Evolutionary conservation across 1,284 basidiomycete species (phyloP), one percentile per base, ranked within the genome.

Genomic region (Jaminaea rosea): DNA sequence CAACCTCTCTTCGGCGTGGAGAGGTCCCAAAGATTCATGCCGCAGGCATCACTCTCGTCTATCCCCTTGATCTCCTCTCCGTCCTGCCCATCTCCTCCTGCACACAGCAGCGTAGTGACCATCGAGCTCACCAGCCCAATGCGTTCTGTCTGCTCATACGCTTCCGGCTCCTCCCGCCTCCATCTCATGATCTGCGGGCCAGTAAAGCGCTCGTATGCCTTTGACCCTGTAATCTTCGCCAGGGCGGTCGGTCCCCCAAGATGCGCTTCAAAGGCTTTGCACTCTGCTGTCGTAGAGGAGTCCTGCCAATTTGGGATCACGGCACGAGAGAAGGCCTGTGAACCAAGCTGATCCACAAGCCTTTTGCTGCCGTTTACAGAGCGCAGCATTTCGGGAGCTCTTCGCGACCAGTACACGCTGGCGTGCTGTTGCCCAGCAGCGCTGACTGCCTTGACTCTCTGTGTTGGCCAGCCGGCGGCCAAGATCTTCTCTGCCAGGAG

Each of bases 401-500:
- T 75, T 9, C 75, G 64, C 0, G 86, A 85, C 85, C 87, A 91
- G 72, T 86, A 91, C 8, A 91, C 87, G 1, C 86, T 88, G 9
- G 88, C 88, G 71, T 93, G 89, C 85, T 93, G 89, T 84, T 90
- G 86, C 4, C 83, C 86, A 26, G 85, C 85, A 4, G 85, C 86
- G 31, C 84, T 85, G 53, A 88, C 79, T 9, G 80, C 84, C 1
- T 76, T 75, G 59, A 88, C 83, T 21, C 78, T 75, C 28, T 74
- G 66, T 49, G 86, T 77, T 47, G 84, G 78, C 47, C 87, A 81
- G 9, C 79, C 79, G 4, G 79, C 79, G 23, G 75, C 71, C 62
- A 82, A 81, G 76, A 92, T 82, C 52, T 81, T 78, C 49, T 84
- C 79, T 72, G 86, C 80, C 52, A 92, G 78, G 49, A 87, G 74